A percentile compares a stretch with the other conserved stretches of the same genome.
Evolutionary conservation across 1,139 yeast genomes (phyloP).

Genomic region (Saccharomyces uvarum): DNA sequence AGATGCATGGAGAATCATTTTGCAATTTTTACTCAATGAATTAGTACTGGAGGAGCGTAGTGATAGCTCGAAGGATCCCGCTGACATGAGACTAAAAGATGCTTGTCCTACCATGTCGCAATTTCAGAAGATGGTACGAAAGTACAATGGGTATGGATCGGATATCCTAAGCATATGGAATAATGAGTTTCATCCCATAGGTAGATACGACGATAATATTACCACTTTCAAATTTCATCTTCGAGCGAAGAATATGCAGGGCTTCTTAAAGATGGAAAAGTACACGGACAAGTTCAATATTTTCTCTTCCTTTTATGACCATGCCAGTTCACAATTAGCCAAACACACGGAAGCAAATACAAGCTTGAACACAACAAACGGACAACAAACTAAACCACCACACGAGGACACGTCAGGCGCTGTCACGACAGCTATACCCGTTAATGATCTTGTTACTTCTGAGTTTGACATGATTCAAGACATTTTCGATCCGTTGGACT

Average conservation of each 20-base stretch:
- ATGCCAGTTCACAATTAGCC: constrained; percentile 19
- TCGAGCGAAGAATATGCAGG: neutral
- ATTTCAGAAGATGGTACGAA: constrained; percentile 3
- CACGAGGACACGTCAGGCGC: neutral
- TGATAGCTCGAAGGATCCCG: neutral
- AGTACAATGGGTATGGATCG: constrained; percentile 5
- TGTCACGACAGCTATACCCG: neutral
- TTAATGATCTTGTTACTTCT: neutral
- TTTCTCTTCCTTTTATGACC: constrained; percentile 24
- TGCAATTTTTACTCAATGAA: constrained; percentile 20
- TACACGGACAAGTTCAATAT: constrained; percentile 14
- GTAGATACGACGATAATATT: constrained; percentile 6
- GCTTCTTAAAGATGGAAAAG: neutral
- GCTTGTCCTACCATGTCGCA: neutral
- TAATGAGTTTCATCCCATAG: constrained; percentile 14
- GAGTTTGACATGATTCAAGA: constrained; percentile 16
- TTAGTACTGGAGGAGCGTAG: constrained; percentile 8
- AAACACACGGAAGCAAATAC: constrained; percentile 12
- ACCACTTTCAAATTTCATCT: neutral
- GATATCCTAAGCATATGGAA: constrained; percentile 17
- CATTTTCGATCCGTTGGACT: constrained; percentile 25
- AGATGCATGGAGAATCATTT: constrained; percentile 24
- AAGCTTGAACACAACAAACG: constrained; percentile 1
- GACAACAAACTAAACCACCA: neutral
- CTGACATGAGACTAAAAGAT: constrained; percentile 3